Conservation (phyloP, 2,329 filamentous ascomycete species). For the Nannizziopsis barbatae region DNA sequence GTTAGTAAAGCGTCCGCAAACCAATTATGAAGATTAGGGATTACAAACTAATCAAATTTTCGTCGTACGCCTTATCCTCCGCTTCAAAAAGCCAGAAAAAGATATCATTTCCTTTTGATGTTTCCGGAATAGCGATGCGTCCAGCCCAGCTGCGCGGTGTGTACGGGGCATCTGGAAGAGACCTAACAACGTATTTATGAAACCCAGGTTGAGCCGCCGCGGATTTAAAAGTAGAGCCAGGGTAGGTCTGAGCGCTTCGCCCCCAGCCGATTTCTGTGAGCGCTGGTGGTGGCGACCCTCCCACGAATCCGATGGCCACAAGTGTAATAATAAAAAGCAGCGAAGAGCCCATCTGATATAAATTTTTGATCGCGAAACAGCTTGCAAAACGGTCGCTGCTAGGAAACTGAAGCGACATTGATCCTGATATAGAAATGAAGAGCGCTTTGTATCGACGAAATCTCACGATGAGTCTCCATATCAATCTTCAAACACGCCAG, state of each 20-base stretch:
- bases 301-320: background rate
- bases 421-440: too few species aligned
- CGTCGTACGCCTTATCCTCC: constrained; percentile 23
- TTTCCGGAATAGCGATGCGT: constrained; percentile 23
- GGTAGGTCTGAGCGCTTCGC: background rate
- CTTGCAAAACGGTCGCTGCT: too few species aligned
- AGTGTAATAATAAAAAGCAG: background rate
- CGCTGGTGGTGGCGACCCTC: background rate
- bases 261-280: background rate
- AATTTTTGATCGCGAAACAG: too few species aligned
- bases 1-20: background rate
- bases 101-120: constrained; percentile 22
- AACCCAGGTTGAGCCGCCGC: too few species aligned
- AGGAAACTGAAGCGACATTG: too few species aligned
- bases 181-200: constrained; percentile 16
- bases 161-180: constrained; percentile 22
- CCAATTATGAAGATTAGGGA: background rate
- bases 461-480: too few species aligned
- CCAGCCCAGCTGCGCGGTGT: constrained; percentile 29
- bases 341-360: background rate
- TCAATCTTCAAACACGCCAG: too few species aligned
- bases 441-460: too few species aligned
- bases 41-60: constrained; percentile 25
- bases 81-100: constrained; percentile 32
- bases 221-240: background rate